These are phyloP conservation scores for Ulota crispa DNA, from an alignment of 225 moss, liverwort and hornwort genomes.

Conservation along the genomic window DNA sequence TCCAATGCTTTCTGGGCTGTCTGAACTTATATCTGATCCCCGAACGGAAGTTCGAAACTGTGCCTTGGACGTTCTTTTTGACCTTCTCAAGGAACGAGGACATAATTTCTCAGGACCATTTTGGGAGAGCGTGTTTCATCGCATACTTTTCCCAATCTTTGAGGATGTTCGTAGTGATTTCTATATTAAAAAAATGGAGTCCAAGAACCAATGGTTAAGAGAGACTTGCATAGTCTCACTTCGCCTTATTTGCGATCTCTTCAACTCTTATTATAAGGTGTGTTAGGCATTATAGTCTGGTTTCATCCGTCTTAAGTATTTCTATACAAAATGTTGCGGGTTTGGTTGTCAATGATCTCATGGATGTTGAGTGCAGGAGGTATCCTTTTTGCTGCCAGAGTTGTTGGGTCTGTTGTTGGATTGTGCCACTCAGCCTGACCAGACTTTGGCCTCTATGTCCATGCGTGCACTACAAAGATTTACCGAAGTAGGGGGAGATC, in stretches of 20 bases:
- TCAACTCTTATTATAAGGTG: conserved; percentile 84
- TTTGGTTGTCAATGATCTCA: conserved; percentile 9
- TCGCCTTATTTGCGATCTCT: conserved; percentile 81
- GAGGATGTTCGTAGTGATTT: conserved; percentile 79
- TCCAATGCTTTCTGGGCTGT: conserved; percentile 92
- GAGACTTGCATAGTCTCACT: conserved; percentile 93
- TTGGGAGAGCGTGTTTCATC: conserved; percentile 93
- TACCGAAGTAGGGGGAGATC: conserved; percentile 84
- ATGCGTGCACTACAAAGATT: conserved; percentile 81
- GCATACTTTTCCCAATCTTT: conserved; percentile 93
- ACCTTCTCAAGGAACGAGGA: conserved; percentile 86
- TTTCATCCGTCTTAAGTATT: neutral
- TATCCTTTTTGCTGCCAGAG: conserved; percentile 79
- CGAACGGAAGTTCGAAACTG: conserved; percentile 87
- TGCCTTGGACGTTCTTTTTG: conserved; percentile 88
- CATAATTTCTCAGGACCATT: conserved; percentile 83
- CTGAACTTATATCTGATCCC: conserved; percentile 87
- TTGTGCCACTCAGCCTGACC: conserved; percentile 80
- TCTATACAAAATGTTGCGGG: neutral
- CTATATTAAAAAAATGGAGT: conserved; percentile 51
- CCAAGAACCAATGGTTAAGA: conserved; percentile 74
- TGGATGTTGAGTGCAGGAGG: conserved; percentile 60
- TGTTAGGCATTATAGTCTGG: neutral
- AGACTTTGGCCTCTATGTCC: conserved; percentile 81
- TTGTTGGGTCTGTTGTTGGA: conserved; percentile 78